These are phyloP conservation scores for Aegilops speltoides DNA, from an alignment of 176 grass and related monocot species.

Conservation along the genomic window DNA sequence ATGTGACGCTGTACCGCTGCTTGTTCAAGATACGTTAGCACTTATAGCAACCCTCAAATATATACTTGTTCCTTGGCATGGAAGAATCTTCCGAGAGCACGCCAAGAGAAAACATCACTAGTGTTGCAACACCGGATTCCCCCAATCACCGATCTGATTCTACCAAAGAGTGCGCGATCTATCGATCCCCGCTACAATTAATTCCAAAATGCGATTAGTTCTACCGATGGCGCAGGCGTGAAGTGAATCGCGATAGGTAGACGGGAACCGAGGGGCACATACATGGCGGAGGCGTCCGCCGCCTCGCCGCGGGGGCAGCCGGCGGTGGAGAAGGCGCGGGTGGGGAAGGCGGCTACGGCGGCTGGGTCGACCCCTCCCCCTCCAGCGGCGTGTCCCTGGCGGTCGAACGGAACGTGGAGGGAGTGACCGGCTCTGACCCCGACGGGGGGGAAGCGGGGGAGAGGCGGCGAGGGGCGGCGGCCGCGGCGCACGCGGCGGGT, in stretches of 20 bases:
- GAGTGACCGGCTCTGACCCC: not conserved
- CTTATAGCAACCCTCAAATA: not conserved
- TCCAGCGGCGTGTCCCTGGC: not conserved
- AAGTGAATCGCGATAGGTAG: not conserved
- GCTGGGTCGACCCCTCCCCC: constrained; percentile 6
- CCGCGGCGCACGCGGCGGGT: not conserved
- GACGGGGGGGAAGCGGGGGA: not conserved
- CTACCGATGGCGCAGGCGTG: not conserved
- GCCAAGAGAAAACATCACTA: not conserved
- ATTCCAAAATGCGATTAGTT: not conserved
- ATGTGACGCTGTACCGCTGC: no score
- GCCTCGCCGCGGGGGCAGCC: not conserved
- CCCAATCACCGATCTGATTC: not conserved
- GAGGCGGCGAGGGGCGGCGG: not conserved
- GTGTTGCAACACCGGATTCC: not conserved
- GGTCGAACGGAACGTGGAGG: not conserved
- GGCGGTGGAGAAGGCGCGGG: not conserved
- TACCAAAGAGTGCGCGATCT: not conserved
- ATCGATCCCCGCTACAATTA: not conserved
- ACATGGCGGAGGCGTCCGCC: constrained; percentile 1
- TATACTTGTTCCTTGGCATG: not conserved
- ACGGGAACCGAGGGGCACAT: not conserved
- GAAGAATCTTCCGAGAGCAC: not conserved
- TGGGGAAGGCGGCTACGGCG: constrained; percentile 27
- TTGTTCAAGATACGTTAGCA: not conserved